phyloP scores from a whole-genome alignment of 345 rosid species.

The Corymbia maculata region DNA sequence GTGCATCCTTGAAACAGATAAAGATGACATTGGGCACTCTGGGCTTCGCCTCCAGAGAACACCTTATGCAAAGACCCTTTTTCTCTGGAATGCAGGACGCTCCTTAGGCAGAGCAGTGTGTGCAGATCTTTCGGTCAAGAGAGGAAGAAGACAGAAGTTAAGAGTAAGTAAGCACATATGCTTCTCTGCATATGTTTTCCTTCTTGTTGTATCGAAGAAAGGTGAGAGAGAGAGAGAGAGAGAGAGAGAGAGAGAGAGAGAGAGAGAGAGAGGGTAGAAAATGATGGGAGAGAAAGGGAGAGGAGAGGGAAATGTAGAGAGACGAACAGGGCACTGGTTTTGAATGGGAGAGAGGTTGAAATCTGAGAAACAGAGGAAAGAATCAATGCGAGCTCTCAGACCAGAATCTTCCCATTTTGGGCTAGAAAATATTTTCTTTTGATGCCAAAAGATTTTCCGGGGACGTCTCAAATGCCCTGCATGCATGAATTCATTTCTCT shows the following conservation, averaged over 20 bases:
- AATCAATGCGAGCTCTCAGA: not conserved
- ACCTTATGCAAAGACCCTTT: not conserved
- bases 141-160: not conserved
- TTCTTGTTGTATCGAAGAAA: no score
- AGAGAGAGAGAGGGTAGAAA: no score
- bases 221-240: no score
- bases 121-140: not conserved
- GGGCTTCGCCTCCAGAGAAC: not conserved
- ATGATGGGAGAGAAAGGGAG: not conserved
- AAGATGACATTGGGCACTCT: not conserved
- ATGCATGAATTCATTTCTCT: not conserved
- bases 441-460: not conserved
- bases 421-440: not conserved
- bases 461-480: not conserved
- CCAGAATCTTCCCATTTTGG: not conserved
- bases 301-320: not conserved
- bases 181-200: no score
- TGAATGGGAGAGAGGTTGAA: not conserved
- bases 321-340: not conserved
- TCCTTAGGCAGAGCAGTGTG: no score
- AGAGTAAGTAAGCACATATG: no score
- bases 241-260: no score
- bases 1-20: not conserved
- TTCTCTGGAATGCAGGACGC: not conserved
- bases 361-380: not conserved